phyloP scores from a whole-genome alignment of 192 early-diverging fungal species.

The Linnemannia hyalina region DNA sequence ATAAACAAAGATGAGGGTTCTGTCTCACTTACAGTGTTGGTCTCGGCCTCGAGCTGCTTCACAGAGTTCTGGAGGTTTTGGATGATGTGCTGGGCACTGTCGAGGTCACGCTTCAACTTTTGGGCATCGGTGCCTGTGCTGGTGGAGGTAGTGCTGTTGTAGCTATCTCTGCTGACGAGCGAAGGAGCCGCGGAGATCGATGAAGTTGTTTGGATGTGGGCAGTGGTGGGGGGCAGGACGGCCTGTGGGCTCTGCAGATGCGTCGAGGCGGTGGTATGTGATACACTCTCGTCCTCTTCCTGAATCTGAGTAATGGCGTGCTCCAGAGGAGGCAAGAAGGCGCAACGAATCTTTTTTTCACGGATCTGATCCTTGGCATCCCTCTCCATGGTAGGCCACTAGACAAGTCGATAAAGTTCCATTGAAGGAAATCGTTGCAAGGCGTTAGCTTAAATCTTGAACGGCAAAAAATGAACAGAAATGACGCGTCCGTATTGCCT shows the following conservation, averaged over 20 bases:
- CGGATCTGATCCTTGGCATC: conserved; percentile 70
- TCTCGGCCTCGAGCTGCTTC: conserved; percentile 28
- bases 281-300: conserved; percentile 23
- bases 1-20: neutral
- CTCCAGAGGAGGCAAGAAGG: conserved; percentile 58
- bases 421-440: neutral
- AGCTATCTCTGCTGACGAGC: conserved; percentile 7
- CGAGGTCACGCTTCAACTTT: conserved; percentile 40
- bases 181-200: neutral
- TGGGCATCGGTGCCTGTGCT: conserved; percentile 10
- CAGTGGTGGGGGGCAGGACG: neutral
- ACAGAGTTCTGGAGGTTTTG: conserved; percentile 28
- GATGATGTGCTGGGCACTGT: conserved; percentile 30
- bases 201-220: neutral
- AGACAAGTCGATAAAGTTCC: neutral
- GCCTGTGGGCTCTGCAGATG: neutral
- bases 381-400: conserved; percentile 76
- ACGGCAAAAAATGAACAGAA: neutral
- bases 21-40: conserved; percentile 34
- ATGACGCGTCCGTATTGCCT: neutral
- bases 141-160: neutral
- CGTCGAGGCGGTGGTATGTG: neutral
- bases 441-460: neutral
- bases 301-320: conserved; percentile 24
- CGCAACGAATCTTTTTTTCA: conserved; percentile 78